Conservation (phyloP, 176 grass and related monocot genomes). For the barley (Hordeum vulgare) region DNA sequence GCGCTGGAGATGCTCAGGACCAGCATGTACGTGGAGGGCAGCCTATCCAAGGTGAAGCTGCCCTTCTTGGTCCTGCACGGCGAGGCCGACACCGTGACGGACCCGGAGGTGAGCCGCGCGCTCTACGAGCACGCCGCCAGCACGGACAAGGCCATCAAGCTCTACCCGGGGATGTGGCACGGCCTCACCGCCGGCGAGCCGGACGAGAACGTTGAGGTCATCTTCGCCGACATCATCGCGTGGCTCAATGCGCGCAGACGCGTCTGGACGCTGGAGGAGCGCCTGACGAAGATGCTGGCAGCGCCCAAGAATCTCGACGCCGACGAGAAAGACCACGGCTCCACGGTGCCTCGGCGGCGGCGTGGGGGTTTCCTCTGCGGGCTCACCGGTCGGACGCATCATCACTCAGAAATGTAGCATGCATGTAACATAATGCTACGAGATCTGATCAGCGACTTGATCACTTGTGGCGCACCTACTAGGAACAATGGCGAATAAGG, state of each 20-base stretch:
- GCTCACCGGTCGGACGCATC: slow-evolving; percentile 51
- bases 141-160: slow-evolving; percentile 80
- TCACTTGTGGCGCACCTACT: neutral
- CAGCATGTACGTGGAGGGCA: slow-evolving; percentile 76
- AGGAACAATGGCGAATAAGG: slow-evolving; percentile 24
- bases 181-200: slow-evolving; percentile 81
- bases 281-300: slow-evolving; percentile 9
- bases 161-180: slow-evolving; percentile 94
- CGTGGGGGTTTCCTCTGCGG: slow-evolving; percentile 32
- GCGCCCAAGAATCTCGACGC: neutral
- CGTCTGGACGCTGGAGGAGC: slow-evolving; percentile 25
- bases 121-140: slow-evolving; percentile 67
- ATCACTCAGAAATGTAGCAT: slow-evolving; percentile 43
- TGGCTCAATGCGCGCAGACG: slow-evolving; percentile 64
- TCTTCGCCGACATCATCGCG: slow-evolving; percentile 64
- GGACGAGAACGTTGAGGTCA: slow-evolving; percentile 53
- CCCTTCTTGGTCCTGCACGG: slow-evolving; percentile 90
- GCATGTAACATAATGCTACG: slow-evolving; percentile 31
- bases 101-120: slow-evolving; percentile 80
- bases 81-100: slow-evolving; percentile 83
- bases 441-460: neutral
- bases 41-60: slow-evolving; percentile 67
- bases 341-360: neutral
- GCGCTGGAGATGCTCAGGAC: slow-evolving; percentile 82
- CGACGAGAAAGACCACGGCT: neutral